Conservation (phyloP, 192 early-diverging fungal genomes). For the Backusella circina region DNA sequence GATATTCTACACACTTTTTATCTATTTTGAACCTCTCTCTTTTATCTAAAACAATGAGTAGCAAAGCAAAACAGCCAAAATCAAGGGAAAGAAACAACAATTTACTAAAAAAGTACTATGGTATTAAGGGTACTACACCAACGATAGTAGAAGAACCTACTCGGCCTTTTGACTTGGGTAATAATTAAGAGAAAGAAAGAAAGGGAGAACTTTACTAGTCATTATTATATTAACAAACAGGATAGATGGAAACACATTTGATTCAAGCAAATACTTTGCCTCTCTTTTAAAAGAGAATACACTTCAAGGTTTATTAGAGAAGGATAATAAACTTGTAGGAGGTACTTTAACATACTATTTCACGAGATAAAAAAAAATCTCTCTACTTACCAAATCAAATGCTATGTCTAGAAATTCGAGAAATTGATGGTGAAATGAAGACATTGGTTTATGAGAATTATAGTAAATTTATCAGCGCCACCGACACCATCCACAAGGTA, state of each 20-base stretch:
- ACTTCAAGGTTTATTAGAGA: constrained; percentile 64
- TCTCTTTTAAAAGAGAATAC: constrained; percentile 66
- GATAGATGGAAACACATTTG: constrained; percentile 64
- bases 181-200: too few relatives aligned
- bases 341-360: constrained; percentile 34
- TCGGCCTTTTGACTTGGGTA: constrained; percentile 73
- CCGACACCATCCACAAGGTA: constrained; percentile 80
- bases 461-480: constrained; percentile 93
- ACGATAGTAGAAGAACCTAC: constrained; percentile 39
- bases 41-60: not conserved
- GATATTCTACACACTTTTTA: not conserved
- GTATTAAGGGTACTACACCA: constrained; percentile 28
- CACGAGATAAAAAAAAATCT: not conserved
- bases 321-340: constrained; percentile 73
- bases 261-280: constrained; percentile 76
- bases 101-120: constrained; percentile 57
- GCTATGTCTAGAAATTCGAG: constrained; percentile 60
- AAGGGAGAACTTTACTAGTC: not conserved
- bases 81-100: constrained; percentile 24
- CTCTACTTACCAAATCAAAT: not conserved
- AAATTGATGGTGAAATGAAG: constrained; percentile 95
- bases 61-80: constrained; percentile 1
- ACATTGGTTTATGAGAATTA: constrained; percentile 99
- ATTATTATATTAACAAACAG: not conserved
- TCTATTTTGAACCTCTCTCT: not conserved